phyloP scores from a whole-genome alignment of 768 basidiomycete species.

The Auricularia sp. region DNA sequence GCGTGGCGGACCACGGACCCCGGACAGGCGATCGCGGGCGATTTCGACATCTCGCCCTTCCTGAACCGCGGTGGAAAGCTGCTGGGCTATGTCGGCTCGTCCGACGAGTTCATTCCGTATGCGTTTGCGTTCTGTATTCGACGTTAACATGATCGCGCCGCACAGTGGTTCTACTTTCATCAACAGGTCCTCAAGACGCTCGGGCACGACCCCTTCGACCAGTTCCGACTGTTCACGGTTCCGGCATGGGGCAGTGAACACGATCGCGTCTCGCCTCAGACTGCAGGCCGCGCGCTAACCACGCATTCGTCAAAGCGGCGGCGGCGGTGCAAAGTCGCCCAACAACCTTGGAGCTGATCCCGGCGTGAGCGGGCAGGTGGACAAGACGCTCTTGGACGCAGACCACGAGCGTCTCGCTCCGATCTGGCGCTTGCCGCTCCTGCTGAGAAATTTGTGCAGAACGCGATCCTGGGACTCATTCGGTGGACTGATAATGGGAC shows the following conservation, averaged over 20 bases:
- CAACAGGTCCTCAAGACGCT: background rate
- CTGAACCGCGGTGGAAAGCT: background rate
- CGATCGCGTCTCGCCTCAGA: background rate
- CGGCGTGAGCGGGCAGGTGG: background rate
- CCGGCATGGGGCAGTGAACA: background rate
- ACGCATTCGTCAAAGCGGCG: background rate
- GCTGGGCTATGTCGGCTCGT: background rate
- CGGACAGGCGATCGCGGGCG: background rate
- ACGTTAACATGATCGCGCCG: background rate
- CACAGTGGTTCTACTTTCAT: background rate
- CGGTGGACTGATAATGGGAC: background rate
- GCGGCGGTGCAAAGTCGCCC: background rate
- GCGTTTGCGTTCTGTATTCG: background rate
- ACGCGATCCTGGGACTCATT: background rate
- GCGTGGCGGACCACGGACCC: background rate
- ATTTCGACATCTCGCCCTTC: background rate
- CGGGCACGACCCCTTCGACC: background rate
- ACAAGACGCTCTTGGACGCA: background rate
- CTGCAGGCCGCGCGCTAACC: background rate
- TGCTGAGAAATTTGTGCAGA: background rate
- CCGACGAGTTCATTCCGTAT: background rate
- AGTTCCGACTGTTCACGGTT: background rate
- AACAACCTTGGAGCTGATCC: background rate
- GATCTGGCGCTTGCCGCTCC: background rate
- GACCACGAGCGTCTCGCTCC: background rate